Conservation (phyloP, 305 asterid species). For the Fraxinus angustifolia region DNA sequence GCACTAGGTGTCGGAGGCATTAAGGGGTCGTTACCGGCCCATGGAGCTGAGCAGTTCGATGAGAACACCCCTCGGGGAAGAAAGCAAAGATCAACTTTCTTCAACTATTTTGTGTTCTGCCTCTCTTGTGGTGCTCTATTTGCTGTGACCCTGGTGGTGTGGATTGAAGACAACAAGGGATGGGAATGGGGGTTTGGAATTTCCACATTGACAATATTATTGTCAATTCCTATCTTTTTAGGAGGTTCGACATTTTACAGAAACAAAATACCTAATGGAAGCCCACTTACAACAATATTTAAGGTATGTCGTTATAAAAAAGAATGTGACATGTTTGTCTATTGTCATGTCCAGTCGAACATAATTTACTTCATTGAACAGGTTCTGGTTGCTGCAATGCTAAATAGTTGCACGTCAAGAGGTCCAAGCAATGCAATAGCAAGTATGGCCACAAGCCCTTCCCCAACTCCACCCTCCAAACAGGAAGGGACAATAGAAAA, state of each 20-base stretch:
- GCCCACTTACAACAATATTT: slow-evolving; percentile 71
- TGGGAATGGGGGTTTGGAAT: slow-evolving; percentile 95
- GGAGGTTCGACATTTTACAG: slow-evolving; percentile 60
- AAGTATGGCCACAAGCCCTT: slow-evolving; percentile 59
- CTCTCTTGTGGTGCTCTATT: slow-evolving; percentile 71
- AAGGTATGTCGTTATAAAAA: slow-evolving; percentile 40
- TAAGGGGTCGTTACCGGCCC: slow-evolving; percentile 79
- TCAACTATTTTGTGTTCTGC: slow-evolving; percentile 80
- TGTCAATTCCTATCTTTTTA: slow-evolving; percentile 63
- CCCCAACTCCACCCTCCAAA: slow-evolving; percentile 38
- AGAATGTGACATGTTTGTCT: not conserved
- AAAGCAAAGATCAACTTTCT: slow-evolving; percentile 72
- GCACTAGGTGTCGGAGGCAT: slow-evolving; percentile 87
- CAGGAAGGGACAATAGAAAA: slow-evolving; percentile 16
- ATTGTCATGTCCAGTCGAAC: not conserved
- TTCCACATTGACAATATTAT: slow-evolving; percentile 54
- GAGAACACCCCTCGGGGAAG: slow-evolving; percentile 60
- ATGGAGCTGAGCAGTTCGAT: slow-evolving; percentile 92
- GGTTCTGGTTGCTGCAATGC: slow-evolving; percentile 62
- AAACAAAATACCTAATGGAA: slow-evolving; percentile 73
- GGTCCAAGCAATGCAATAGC: slow-evolving; percentile 56
- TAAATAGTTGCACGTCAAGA: slow-evolving; percentile 48
- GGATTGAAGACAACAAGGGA: slow-evolving; percentile 89
- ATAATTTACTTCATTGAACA: slow-evolving; percentile 12
- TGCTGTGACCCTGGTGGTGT: slow-evolving; percentile 85